Percentiles rank a stretch among this genome's conserved stretches.
phyloP scores from a whole-genome alignment of 257 asterid species.

The Capsicum baccatum region DNA sequence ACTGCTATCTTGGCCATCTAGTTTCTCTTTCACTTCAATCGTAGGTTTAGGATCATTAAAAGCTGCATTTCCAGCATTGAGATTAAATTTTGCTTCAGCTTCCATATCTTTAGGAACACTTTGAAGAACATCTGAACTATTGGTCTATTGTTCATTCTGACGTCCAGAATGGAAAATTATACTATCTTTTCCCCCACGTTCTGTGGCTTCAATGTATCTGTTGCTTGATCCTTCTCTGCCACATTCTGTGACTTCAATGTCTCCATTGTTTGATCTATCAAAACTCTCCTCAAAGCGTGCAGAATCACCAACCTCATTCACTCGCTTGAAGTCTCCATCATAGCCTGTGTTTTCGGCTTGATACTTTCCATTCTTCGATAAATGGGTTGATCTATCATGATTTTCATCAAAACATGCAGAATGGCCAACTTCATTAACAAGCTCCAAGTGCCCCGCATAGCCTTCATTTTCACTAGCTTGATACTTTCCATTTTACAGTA shows the following conservation, averaged over 20 bases:
- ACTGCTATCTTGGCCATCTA: constrained; percentile 29
- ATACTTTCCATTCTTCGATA: not conserved
- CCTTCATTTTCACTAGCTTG: constrained; percentile 19
- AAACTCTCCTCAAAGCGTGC: constrained; percentile 38
- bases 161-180: constrained; percentile 31
- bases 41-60: constrained; percentile 26
- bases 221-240: constrained; percentile 32
- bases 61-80: constrained; percentile 32
- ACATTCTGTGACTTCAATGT: constrained; percentile 31
- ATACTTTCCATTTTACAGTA: not conserved
- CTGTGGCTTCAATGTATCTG: constrained; percentile 32
- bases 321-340: constrained; percentile 41
- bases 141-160: constrained; percentile 34
- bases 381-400: not conserved
- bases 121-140: constrained; percentile 15
- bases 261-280: constrained; percentile 36
- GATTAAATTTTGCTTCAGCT: constrained; percentile 34
- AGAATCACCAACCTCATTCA: constrained; percentile 36
- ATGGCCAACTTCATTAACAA: not conserved
- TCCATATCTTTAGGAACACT: constrained; percentile 34
- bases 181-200: constrained; percentile 27
- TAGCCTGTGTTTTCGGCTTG: constrained; percentile 42
- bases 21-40: constrained; percentile 36
- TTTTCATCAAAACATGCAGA: not conserved
- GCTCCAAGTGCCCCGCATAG: constrained; percentile 10